Percentiles rank a stretch among this genome's conserved stretches.
These are phyloP conservation scores for Paxillus involutus DNA, from an alignment of 768 basidiomycete genomes.

Conservation along the genomic window DNA sequence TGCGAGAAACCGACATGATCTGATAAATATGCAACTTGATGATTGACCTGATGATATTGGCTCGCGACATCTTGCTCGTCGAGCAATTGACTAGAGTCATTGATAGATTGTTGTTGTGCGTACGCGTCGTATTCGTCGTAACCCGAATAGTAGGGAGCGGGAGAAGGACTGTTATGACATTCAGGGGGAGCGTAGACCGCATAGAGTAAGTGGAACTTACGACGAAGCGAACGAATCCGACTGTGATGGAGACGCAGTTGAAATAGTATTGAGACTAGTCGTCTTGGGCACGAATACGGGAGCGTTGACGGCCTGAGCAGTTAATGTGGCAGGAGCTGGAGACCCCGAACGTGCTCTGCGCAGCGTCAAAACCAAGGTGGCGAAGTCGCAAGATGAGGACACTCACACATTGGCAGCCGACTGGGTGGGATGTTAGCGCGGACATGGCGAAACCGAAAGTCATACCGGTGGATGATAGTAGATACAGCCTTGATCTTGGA, in stretches of 20 bases:
- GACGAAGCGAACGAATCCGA: slow-evolving; percentile 31
- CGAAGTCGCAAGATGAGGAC: neutral
- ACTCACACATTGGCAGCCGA: slow-evolving; percentile 28
- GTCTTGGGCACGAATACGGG: slow-evolving; percentile 82
- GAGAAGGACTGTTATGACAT: slow-evolving; percentile 22
- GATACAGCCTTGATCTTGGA: slow-evolving; percentile 81
- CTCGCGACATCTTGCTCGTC: slow-evolving; percentile 15
- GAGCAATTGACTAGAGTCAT: slow-evolving; percentile 3
- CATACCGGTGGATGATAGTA: slow-evolving; percentile 78
- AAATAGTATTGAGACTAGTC: slow-evolving; percentile 49
- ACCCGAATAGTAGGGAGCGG: slow-evolving; percentile 26
- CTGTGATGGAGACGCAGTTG: slow-evolving; percentile 30
- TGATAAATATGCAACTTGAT: slow-evolving; percentile 18
- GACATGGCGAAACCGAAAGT: neutral
- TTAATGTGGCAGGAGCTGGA: slow-evolving; percentile 41
- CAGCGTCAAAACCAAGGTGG: slow-evolving; percentile 5
- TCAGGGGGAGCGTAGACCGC: slow-evolving; percentile 4
- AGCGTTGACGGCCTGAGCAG: slow-evolving; percentile 74
- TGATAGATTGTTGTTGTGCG: slow-evolving; percentile 7
- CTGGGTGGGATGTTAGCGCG: slow-evolving; percentile 20
- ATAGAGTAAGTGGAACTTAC: slow-evolving; percentile 12
- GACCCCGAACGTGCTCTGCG: slow-evolving; percentile 44
- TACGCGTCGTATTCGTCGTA: slow-evolving; percentile 42
- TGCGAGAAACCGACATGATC: slow-evolving; percentile 20
- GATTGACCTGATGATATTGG: slow-evolving; percentile 24